Evolutionary conservation across 352 stramenopile genomes (phyloP).

Genomic region (Pythium periplocum): DNA sequence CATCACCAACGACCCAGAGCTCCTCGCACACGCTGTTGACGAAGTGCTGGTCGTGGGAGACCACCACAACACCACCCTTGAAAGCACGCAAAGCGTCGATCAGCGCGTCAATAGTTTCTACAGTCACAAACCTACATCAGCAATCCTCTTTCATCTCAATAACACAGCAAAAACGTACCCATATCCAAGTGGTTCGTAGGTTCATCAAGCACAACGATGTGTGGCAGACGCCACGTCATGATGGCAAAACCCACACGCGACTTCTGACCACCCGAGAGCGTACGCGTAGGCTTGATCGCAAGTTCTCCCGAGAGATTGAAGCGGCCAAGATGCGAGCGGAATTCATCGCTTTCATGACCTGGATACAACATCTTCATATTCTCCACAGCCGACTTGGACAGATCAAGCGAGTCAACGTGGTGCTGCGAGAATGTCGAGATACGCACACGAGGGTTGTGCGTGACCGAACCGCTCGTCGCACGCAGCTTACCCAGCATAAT

Average conservation of each 20-base stretch:
- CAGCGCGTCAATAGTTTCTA: conserved; percentile 87
- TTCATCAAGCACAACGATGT: conserved; percentile 97
- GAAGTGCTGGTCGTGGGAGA: conserved; percentile 98
- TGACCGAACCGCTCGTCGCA: conserved; percentile 80
- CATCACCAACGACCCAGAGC: conserved; percentile 87
- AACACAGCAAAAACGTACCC: conserved; percentile 44
- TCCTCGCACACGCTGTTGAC: conserved; percentile 94
- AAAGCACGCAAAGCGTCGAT: conserved; percentile 95
- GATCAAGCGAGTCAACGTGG: conserved; percentile 93
- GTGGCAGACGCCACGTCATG: conserved; percentile 92
- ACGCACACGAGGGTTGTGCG: conserved; percentile 87
- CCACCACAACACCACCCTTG: conserved; percentile 95
- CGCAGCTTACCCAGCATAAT: conserved; percentile 94
- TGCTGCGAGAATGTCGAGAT: conserved; percentile 97
- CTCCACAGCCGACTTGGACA: conserved; percentile 86
- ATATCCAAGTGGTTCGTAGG: conserved; percentile 96
- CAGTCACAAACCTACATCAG: conserved; percentile 2
- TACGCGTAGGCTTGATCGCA: conserved; percentile 92
- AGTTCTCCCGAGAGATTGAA: conserved; percentile 96
- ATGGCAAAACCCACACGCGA: conserved; percentile 91
- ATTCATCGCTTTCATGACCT: conserved; percentile 79
- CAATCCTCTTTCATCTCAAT: background rate
- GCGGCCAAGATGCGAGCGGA: conserved; percentile 92
- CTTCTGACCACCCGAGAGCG: conserved; percentile 96
- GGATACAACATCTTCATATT: conserved; percentile 91